Base-by-base conservation (phyloP, 306 rosid species). In the Trifolium repens region DNA sequence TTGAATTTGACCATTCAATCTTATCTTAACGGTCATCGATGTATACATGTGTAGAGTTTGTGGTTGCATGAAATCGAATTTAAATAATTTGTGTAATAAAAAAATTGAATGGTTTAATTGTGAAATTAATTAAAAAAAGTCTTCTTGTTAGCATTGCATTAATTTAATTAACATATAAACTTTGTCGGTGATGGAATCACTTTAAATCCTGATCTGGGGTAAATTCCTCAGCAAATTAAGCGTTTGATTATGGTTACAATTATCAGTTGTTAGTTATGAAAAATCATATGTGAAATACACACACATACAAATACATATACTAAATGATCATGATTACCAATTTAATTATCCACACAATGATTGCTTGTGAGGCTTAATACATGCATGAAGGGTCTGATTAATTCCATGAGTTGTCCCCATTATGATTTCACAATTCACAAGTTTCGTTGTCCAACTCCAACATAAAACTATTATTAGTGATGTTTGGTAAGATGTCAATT, bases 381-480 rank as follows among this genome's bases (percentile, higher is more conserved):
- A 13, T 71, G 64, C 46, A 24, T 58, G 63, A 30, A 39, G 55
- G 68, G 32, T 54, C 58, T 59, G 50, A 77, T 52, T 52, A 52
- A 52, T 74, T 71, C 69, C 43, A 19, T 68, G 17, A 60, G 42
- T 46, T 30, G 52, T 72, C 43, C 67, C 73, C 30, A 49, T 67
- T 76, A 75, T 75, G 61, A 58, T 68, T 68, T 86, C 61, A 78
- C 78, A 50, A 50, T 74, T 81, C 58, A 79, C 72, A 75, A 30
- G 37, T 73, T 84, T 84, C 42, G 81, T 70, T 61, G 70, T 68
- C 80, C 60, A 43, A 68, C 76, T 44, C 79, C 58, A 74, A 27
- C 59, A 17, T 60, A 39, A 73, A 49, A 65, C 67, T 55, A 42
- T 47, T 52, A 52, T 7, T 52, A 52, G 26, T 52, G 24, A n/a